phyloP scores from a whole-genome alignment of 2,329 filamentous ascomycete genomes.

The Periconia macrospinosa region DNA sequence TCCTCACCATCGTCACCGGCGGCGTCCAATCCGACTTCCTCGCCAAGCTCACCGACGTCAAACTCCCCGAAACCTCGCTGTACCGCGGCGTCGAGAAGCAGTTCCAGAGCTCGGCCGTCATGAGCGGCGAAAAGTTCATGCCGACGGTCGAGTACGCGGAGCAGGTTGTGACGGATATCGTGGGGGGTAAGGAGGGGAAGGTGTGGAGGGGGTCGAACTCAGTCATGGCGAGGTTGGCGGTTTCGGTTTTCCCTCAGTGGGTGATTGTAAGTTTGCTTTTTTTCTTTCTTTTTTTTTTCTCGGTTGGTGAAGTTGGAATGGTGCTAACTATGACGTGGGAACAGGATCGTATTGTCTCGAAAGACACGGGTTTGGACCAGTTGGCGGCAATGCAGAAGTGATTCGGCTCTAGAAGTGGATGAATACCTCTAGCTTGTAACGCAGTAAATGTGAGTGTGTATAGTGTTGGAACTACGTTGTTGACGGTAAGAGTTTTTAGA shows the following conservation, averaged over 20 bases:
- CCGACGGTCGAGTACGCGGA: neutral
- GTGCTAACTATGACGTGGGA: neutral
- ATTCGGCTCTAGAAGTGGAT: too few species aligned
- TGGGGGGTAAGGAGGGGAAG: neutral
- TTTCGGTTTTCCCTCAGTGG: neutral
- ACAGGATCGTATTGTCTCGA: neutral
- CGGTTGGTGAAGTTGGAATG: neutral
- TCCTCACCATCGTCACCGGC: conserved; percentile 14
- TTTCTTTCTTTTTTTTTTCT: neutral
- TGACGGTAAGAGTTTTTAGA: too few species aligned
- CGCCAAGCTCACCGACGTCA: conserved; percentile 6
- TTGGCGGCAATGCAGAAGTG: neutral
- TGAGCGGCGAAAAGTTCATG: neutral
- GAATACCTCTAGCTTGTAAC: too few species aligned
- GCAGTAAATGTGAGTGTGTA: too few species aligned
- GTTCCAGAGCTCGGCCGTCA: neutral
- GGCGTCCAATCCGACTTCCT: conserved; percentile 3
- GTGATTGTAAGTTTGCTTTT: neutral
- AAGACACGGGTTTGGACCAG: neutral
- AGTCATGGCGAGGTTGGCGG: neutral
- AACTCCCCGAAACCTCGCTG: conserved; percentile 6
- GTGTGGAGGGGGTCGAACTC: neutral
- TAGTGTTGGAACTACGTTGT: too few species aligned
- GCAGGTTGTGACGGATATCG: neutral
- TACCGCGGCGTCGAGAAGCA: conserved; percentile 8